Base-by-base conservation (phyloP, 495 filamentous ascomycete species). In the Neurospora sp. region DNA sequence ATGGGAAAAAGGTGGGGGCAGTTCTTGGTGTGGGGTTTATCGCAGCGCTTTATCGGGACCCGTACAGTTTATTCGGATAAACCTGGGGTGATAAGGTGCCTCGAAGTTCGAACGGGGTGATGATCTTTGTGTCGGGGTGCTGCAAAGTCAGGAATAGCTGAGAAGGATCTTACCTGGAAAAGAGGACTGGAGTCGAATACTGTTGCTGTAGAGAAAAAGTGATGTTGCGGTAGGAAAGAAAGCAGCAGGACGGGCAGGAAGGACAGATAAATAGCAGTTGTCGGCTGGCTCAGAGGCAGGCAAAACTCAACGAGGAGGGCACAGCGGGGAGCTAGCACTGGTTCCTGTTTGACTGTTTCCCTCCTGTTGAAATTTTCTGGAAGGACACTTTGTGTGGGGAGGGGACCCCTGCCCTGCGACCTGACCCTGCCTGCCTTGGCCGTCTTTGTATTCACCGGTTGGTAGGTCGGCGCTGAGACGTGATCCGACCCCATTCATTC, bases 301-400 rank as follows among this genome's bases (percentile, higher is more conserved):
- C 53, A 65, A 65, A 65, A 65, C 53, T 65, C 53, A 9, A 65
- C 53, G 53, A 31, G 53, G 22, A 53, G 20, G 45, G 45, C 45
- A 27, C 48, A 59, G 27, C 27, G 53, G 31, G 27, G 53, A 65
- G 53, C 53, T 65, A 35, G 53, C 53, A 65, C 31, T 65, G 27
- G 53, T 65, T 65, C 53, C 53, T 65, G 53, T 31, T 31, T 31
- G 27, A 31, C 27, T 31, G 27, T 65, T 65, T 65, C 53, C 53
- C 27, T 65, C 27, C 53, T 18, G 68, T 79, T 79, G 77, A 81
- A 79, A 75, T 81, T 80, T 79, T 81, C 78, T 74, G 70, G 71
- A 72, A 68, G 74, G 75, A 72, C 59, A 70, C 61, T 70, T 74
- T 74, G 76, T 72, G 79, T 79, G 79, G 79, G 74, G 53, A 65